phyloP scores from a whole-genome alignment of 208 protist genomes.

The Strigomonas galati region DNA sequence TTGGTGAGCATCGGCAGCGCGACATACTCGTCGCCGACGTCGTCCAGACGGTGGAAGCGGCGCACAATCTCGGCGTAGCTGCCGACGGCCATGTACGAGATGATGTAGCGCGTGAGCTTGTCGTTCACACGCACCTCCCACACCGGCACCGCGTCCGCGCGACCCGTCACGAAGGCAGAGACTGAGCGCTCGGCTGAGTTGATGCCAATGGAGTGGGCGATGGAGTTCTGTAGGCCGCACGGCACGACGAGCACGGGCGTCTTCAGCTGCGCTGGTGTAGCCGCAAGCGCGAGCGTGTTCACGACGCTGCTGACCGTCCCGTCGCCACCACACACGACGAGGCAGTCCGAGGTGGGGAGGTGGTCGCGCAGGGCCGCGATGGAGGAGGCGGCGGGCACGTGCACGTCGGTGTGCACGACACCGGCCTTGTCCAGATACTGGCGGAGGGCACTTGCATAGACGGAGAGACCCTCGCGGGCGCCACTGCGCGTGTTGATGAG shows the following conservation, averaged over 20 bases:
- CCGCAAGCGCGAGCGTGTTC: conserved; percentile 34
- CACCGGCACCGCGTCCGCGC: conserved; percentile 47
- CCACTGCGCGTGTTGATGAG: conserved; percentile 78
- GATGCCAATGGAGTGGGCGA: conserved; percentile 67
- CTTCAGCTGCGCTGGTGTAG: conserved; percentile 9
- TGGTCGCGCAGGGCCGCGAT: conserved; percentile 22
- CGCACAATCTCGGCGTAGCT: conserved; percentile 53
- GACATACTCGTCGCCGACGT: conserved; percentile 56
- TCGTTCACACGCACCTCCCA: conserved; percentile 60
- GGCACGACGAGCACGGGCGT: conserved; percentile 67
- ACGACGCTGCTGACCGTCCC: conserved; percentile 71
- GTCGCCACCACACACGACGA: conserved; percentile 73
- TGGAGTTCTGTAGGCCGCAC: conserved; percentile 72
- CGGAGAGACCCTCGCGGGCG: conserved; percentile 31
- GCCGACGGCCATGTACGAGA: conserved; percentile 59
- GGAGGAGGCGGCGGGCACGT: conserved; percentile 40
- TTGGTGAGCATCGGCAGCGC: conserved; percentile 37
- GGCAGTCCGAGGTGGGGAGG: conserved; percentile 26
- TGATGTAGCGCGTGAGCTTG: conserved; percentile 42
- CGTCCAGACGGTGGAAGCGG: conserved; percentile 39
- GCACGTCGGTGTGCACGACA: conserved; percentile 60
- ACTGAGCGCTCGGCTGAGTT: conserved; percentile 56
- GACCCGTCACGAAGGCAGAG: conserved; percentile 55
- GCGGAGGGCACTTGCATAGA: conserved; percentile 51
- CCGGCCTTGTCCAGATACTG: conserved; percentile 65